These are phyloP conservation scores for Aspergillus spinulosporus DNA, from an alignment of 2,329 filamentous ascomycete genomes.

Conservation along the genomic window DNA sequence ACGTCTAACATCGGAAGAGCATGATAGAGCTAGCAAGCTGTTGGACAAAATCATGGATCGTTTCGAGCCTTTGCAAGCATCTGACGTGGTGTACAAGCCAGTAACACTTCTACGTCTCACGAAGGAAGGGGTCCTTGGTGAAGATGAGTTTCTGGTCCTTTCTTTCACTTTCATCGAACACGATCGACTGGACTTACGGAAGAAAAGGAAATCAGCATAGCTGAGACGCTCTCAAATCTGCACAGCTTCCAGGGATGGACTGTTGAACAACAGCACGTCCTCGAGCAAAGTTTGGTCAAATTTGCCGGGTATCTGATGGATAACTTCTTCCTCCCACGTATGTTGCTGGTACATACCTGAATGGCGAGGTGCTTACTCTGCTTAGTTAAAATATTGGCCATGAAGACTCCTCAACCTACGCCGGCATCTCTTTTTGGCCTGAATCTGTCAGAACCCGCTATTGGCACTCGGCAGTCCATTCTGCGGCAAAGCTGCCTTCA, in stretches of 20 bases:
- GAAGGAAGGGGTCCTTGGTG: neutral
- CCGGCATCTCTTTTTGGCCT: slow-evolving; percentile 1
- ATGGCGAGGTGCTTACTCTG: neutral
- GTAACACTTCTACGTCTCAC: neutral
- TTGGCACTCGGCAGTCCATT: neutral
- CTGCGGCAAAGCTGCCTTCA: slow-evolving; percentile 6
- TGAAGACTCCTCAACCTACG: slow-evolving; percentile 9
- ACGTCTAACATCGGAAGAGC: slow-evolving; percentile 1
- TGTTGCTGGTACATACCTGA: neutral
- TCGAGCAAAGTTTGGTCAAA: slow-evolving; percentile 4
- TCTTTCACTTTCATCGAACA: slow-evolving; percentile 1
- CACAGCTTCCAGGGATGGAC: neutral
- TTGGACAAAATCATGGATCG: neutral
- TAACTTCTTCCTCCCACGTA: slow-evolving; percentile 5
- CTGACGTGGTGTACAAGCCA: neutral
- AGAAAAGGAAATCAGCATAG: neutral
- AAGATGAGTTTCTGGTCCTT: neutral
- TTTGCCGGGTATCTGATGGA: slow-evolving; percentile 1
- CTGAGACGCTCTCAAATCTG: neutral
- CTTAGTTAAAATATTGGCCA: slow-evolving; percentile 3
- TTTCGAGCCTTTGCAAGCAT: slow-evolving; percentile 4
- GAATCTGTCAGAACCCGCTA: neutral
- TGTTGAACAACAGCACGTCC: slow-evolving; percentile 2
- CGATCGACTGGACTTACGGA: neutral
- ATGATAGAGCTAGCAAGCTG: slow-evolving; percentile 1